Conservation (phyloP, 1,284 basidiomycete species). For the Boletus subluridellus region DNA sequence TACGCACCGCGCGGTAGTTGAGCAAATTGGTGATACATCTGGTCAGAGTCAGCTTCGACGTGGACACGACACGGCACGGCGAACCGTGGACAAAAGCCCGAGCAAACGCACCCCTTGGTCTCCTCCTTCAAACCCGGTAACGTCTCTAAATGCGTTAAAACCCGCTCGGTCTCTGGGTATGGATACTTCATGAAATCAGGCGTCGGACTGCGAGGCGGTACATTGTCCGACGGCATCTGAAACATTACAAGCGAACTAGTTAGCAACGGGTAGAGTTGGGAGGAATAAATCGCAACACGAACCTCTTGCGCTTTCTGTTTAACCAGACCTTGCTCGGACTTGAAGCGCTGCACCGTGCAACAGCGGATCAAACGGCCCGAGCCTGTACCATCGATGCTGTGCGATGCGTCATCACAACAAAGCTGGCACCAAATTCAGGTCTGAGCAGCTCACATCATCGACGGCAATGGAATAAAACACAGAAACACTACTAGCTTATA, state of each 20-base stretch:
- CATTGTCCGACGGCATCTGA: conserved; percentile 17
- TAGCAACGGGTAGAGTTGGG: not conserved
- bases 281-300: not conserved
- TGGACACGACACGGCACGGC: too few species aligned
- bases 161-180: conserved; percentile 8
- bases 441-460: not conserved
- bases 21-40: conserved; percentile 63
- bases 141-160: conserved; percentile 14
- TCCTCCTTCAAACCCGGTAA: conserved; percentile 21
- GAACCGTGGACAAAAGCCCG: too few species aligned
- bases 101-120: conserved; percentile 21
- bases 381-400: not conserved
- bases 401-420: too few species aligned
- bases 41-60: conserved; percentile 24
- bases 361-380: not conserved
- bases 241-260: not conserved
- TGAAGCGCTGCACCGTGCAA: conserved; percentile 1
- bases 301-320: not conserved
- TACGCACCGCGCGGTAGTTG: conserved; percentile 48
- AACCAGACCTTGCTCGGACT: not conserved
- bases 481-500: not conserved
- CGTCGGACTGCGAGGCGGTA: not conserved
- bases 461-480: not conserved
- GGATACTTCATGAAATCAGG: conserved; percentile 21
- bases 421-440: not conserved